Evolutionary conservation across 768 basidiomycete species (phyloP).

Genomic region (Rhizopogon vinicolor): DNA sequence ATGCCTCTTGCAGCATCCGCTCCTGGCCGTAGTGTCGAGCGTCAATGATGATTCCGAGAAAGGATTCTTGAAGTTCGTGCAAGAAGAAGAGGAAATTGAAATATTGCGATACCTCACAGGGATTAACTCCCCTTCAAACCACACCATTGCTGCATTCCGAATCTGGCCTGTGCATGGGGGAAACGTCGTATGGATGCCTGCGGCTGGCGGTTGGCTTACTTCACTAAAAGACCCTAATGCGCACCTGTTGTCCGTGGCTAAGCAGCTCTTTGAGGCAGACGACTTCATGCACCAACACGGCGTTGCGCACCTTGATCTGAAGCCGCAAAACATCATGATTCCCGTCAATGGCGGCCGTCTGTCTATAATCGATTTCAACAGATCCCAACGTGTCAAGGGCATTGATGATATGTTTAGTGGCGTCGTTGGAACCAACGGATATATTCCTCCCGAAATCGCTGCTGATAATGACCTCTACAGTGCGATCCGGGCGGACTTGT

Average conservation of each 20-base stretch:
- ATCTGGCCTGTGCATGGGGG: background rate
- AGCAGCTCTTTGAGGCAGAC: conserved; percentile 5
- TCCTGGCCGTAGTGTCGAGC: conserved; percentile 3
- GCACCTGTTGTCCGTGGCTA: background rate
- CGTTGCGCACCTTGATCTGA: conserved; percentile 14
- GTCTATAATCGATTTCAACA: background rate
- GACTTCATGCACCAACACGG: conserved; percentile 10
- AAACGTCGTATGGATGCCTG: background rate
- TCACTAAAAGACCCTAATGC: background rate
- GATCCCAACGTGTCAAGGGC: background rate
- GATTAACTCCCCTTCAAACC: conserved; percentile 4
- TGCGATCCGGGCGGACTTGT: background rate
- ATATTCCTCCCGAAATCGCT: background rate
- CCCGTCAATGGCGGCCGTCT: background rate
- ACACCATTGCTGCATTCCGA: conserved; percentile 5
- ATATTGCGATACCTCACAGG: conserved; percentile 6
- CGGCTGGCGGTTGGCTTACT: background rate
- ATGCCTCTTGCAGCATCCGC: conserved; percentile 9
- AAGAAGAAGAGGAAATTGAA: conserved; percentile 3
- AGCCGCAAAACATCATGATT: conserved; percentile 8
- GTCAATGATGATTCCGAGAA: background rate
- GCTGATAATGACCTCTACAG: background rate
- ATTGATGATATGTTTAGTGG: background rate
- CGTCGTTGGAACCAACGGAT: background rate
- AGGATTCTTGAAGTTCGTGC: conserved; percentile 10